Evolutionary conservation across 257 asterid species (phyloP).

Genomic region (Solanum sparsipilum): DNA sequence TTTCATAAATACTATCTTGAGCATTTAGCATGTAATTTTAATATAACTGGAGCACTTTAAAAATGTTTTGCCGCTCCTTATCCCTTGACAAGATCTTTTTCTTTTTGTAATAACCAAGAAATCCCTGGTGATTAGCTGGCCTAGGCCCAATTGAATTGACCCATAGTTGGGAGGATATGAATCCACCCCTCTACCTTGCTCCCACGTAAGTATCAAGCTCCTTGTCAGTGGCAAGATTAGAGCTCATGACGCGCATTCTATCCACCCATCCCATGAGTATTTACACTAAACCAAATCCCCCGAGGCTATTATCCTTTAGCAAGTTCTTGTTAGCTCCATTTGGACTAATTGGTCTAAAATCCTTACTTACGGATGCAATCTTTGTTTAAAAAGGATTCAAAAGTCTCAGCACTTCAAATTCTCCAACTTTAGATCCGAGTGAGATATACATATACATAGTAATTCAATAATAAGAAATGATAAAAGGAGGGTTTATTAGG

Average conservation of each 20-base stretch:
- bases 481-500: background rate
- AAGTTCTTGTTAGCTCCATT: background rate
- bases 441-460: background rate
- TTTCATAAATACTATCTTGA: background rate
- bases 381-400: background rate
- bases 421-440: background rate
- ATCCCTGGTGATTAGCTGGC: background rate
- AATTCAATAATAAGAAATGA: background rate
- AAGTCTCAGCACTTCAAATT: background rate
- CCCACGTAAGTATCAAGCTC: background rate
- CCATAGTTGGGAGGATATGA: background rate
- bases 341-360: background rate
- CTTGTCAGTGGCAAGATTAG: background rate
- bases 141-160: background rate
- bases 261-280: background rate
- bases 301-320: background rate
- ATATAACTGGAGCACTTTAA: background rate
- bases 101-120: background rate
- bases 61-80: background rate
- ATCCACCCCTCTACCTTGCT: background rate
- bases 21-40: background rate
- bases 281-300: background rate
- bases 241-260: background rate
- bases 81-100: background rate
- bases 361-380: background rate